Evolutionary conservation across 192 early-diverging fungal genomes (phyloP).

Genomic region (Backusella australiensis): DNA sequence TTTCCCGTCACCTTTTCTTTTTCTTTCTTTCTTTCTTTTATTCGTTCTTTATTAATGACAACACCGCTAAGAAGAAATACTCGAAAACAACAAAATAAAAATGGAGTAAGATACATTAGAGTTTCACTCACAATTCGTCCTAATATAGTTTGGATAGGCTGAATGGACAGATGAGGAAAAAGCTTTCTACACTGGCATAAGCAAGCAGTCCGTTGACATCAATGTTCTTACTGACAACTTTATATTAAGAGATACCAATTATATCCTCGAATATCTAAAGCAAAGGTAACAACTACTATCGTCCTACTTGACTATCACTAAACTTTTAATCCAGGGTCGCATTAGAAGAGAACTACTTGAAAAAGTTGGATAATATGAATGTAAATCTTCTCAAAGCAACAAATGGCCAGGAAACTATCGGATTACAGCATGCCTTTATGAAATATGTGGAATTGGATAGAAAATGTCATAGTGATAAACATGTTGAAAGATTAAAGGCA

Average conservation of each 20-base stretch:
- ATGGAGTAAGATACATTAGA: neutral
- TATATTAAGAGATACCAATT: neutral
- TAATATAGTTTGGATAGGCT: neutral
- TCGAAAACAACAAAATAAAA: neutral
- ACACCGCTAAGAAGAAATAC: neutral
- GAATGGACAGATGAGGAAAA: neutral
- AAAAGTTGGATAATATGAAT: neutral
- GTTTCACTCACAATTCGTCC: neutral
- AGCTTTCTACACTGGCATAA: neutral
- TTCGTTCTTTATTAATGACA: neutral
- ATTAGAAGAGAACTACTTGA: neutral
- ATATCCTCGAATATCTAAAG: constrained; percentile 7
- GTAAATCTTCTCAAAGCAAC: neutral
- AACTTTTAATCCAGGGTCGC: neutral
- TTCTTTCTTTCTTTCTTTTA: neutral
- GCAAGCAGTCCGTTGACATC: neutral
- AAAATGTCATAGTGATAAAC: neutral
- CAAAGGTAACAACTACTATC: neutral
- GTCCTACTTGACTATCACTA: neutral
- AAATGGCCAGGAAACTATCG: neutral
- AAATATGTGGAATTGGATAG: constrained; percentile 10
- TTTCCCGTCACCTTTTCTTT: neutral
- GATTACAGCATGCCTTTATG: neutral
- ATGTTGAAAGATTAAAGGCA: constrained; percentile 16
- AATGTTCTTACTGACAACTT: neutral